Conservation (phyloP, 495 filamentous ascomycete species). For the Penicillium robsamsonii region DNA sequence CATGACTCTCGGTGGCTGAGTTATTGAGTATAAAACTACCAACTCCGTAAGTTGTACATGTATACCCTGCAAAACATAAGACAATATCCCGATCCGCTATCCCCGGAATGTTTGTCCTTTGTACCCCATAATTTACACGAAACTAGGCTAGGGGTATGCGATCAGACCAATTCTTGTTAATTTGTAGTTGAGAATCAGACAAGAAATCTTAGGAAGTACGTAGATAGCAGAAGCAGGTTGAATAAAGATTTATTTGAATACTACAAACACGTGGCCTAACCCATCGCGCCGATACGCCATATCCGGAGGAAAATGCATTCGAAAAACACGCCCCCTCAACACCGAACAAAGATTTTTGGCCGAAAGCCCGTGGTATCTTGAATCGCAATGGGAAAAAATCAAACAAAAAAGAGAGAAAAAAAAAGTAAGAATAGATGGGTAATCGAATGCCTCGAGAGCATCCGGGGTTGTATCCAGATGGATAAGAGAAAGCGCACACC, state of each 20-base stretch:
- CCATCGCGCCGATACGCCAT: slow-evolving; percentile 12
- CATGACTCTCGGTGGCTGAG: not conserved
- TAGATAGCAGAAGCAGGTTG: not conserved
- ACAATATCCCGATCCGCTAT: not conserved
- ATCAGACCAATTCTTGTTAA: not conserved
- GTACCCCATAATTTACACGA: not conserved
- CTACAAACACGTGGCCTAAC: slow-evolving; percentile 6
- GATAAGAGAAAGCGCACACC: not conserved
- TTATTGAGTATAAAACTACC: not conserved
- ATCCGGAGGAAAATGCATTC: slow-evolving; percentile 11
- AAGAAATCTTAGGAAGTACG: not conserved
- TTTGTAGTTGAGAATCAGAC: not conserved
- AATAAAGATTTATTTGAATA: not conserved
- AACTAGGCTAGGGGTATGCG: not conserved
- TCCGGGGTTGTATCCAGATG: not conserved
- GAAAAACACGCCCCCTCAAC: slow-evolving; percentile 11
- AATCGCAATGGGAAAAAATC: slow-evolving; percentile 4
- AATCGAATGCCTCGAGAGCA: slow-evolving; percentile 1
- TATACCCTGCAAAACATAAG: not conserved
- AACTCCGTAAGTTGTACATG: not conserved
- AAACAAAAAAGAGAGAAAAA: slow-evolving; percentile 5
- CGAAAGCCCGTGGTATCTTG: slow-evolving; percentile 19
- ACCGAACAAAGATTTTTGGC: slow-evolving; percentile 17
- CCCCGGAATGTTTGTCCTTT: not conserved
- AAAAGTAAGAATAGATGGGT: not conserved